Percentiles rank a stretch among this genome's conserved stretches.
phyloP scores from a whole-genome alignment of 768 basidiomycete genomes.

The Boletus pseudopeckii region DNA sequence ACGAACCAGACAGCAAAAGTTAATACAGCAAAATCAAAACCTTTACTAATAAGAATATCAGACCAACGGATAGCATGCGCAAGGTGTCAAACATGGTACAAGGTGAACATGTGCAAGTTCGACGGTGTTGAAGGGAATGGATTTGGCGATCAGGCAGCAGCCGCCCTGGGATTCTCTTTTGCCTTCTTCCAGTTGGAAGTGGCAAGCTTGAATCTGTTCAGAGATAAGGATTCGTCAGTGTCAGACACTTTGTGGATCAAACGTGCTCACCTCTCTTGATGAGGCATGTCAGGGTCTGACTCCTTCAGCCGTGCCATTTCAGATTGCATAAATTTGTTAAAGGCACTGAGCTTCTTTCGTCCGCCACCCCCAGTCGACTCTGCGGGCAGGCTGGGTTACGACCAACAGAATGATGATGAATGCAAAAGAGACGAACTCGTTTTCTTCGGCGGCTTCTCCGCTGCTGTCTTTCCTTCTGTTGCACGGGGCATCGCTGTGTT shows the following conservation, averaged over 20 bases:
- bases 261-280: conserved; percentile 61
- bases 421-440: conserved; percentile 38
- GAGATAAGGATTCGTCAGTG: conserved; percentile 1
- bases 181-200: conserved; percentile 77
- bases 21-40: conserved; percentile 21
- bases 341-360: conserved; percentile 63
- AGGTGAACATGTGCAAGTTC: conserved; percentile 9
- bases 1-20: conserved; percentile 10
- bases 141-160: conserved; percentile 19
- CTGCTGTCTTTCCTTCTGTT: conserved; percentile 34
- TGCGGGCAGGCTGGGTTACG: conserved; percentile 31
- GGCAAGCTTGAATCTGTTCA: conserved; percentile 62
- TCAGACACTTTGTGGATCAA: not conserved
- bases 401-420: conserved; percentile 10
- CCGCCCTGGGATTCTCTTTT: conserved; percentile 58
- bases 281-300: conserved; percentile 64
- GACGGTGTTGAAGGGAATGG: conserved; percentile 6
- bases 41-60: conserved; percentile 35
- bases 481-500: conserved; percentile 41
- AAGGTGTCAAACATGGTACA: conserved; percentile 18
- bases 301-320: conserved; percentile 81
- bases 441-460: conserved; percentile 55
- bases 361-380: conserved; percentile 50
- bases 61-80: conserved; percentile 9
- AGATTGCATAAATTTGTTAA: conserved; percentile 78